Base-by-base conservation (phyloP, 2,329 filamentous ascomycete genomes). In the Aspergillus costaricaensis region DNA sequence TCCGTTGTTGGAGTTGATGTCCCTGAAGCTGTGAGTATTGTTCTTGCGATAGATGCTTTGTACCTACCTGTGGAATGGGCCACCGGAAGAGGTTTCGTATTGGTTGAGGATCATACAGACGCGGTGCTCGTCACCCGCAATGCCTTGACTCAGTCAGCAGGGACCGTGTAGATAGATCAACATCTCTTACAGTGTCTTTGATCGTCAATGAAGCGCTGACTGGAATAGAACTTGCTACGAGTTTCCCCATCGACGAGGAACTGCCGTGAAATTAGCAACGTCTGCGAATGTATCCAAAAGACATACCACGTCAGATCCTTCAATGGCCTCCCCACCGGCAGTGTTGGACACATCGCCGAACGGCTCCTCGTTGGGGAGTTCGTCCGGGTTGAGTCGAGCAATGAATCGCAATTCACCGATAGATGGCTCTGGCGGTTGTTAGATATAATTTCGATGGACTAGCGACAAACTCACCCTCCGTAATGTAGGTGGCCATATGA, bases 171-270 rank as follows among this genome's bases (percentile, higher is more conserved):
- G 9, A 8, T 25, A 4, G 1, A 14, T n/a, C 12, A 5, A 17
- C 15, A 3, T 27, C 2, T 48, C 67, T 57, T 59, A 72, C 87
- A 90, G 70, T 88, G 86, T 25, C 83, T 81, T 48, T 84, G 78
- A 66, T 88, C 86, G 70, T 90, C 88, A 69, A 90, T 89, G 74
- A 88, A 90, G n/a, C 87, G 82, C 63, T 88, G 80, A 60, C 84
- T 86, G 2, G 85, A 88, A 76, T 88, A 90, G 78, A 90, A 90
- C 73, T 90, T 90, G 74, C 84, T 86, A 41, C 87, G 83, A 0
- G 87, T 90, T 71, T 90, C 78, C 21, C 86, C 84, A 63, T 79
- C 74, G 48, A 90, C 85, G 8, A 86, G 61, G 68, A 83, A 90
- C 62, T 72, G 47, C 19, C 10, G 0, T 44, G 10, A 0, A 21